Evolutionary conservation across 2,329 filamentous ascomycete genomes (phyloP), one percentile per base, ranked within the genome.

Genomic region (Cordyceps cateniannulata): DNA sequence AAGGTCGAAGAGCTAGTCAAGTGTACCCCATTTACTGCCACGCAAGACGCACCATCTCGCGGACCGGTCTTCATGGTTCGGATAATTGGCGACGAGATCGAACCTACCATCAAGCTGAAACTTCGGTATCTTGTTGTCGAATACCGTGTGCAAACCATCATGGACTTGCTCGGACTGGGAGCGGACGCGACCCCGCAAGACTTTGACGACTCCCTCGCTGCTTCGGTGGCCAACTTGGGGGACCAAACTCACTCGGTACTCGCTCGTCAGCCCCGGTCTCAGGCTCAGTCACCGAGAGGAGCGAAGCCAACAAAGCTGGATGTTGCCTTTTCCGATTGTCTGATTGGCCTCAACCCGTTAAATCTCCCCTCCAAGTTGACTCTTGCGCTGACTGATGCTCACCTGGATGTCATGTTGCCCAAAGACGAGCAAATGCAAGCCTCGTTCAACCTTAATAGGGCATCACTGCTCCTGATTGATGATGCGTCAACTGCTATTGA

Each of bases 1-100:
- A 76, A 79, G 2, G 77, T 77, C 0, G 90, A 96, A 69, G 83
- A 90, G 51, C 77, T 99, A 14, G 68, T 98, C 5, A 86, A 86
- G 45, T 85, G 79, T 22, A 67, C 69, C 14, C 52, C 66, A 12
- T 68, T 69, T n/a, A 66, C 66, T 7, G 63, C 69, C n/a, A 52
- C 67, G 45, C 70, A 66, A 20, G 70, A 71, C 5, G 62, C 65
- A 22, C 62, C 69, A 22, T 64, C 63, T 3, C 67, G 64, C 45
- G 66, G 68, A 5, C 74, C 76, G 1, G 90, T 93, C 65, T 72
- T 98, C 58, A 96, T 96, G 87, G 85, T 90, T 62, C 85, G 95
- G 54, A 89, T 96, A 76, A 90, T 99, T 65, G 91, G 91, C 0
- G 93, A 98, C 70, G 93, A 98, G 70, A 90, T 96, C 75, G 93